These are phyloP conservation scores for Brasenia schreberi DNA, from an alignment of 164 flowering plant species.

Conservation along the genomic window DNA sequence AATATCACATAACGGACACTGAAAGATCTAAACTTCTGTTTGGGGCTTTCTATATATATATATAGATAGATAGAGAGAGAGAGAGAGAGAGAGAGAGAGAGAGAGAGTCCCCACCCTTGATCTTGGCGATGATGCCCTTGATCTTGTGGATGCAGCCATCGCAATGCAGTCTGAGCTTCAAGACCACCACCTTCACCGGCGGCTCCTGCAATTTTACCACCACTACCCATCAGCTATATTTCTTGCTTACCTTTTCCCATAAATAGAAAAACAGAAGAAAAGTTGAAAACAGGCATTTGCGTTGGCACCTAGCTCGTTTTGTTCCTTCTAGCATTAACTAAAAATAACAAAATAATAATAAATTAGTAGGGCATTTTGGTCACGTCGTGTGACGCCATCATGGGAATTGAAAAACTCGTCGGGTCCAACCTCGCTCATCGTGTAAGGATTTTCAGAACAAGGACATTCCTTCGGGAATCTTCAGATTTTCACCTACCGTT, in stretches of 20 bases:
- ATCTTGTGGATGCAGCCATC: constrained; percentile 74
- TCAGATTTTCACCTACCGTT: not conserved
- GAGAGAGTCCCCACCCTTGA: constrained; percentile 31
- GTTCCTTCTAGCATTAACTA: too few species aligned
- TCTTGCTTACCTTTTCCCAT: too few species aligned
- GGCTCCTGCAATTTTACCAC: not conserved
- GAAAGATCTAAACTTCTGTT: not conserved
- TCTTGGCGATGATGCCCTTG: constrained; percentile 28
- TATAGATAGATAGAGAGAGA: too few species aligned
- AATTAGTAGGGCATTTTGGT: too few species aligned
- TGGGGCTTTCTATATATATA: not conserved
- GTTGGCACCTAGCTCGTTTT: too few species aligned
- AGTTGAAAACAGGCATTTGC: too few species aligned
- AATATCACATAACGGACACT: not conserved
- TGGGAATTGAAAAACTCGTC: too few species aligned
- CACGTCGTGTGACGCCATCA: too few species aligned
- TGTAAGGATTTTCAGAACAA: too few species aligned
- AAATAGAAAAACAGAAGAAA: too few species aligned
- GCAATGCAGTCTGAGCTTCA: constrained; percentile 62
- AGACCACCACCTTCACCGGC: constrained; percentile 21
- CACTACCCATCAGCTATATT: not conserved
- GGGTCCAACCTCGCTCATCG: too few species aligned
- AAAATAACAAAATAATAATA: too few species aligned
- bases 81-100: not conserved
- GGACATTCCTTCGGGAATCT: not conserved